Base-by-base conservation (phyloP, 306 rosid species). In the Lagenaria siceraria region DNA sequence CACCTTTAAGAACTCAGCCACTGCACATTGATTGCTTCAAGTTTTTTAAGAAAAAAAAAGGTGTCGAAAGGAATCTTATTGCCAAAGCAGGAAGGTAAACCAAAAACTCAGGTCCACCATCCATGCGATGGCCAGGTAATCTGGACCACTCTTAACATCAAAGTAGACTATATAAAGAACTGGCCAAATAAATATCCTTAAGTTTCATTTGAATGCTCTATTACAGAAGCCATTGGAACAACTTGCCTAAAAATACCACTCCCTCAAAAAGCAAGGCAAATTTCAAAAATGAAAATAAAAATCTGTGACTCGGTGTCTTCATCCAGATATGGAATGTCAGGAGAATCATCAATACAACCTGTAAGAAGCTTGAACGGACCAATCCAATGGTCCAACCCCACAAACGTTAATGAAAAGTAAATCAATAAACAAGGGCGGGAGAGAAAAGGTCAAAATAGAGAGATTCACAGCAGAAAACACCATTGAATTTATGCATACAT, bases 81-180 rank as follows among this genome's bases (percentile, higher is more conserved):
- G 6, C 14, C 1, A 69, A 69, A 42, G 75, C 12, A 69, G 55
- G 35, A 22, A 43, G 55, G 15, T 22, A 69, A 43, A 43, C 36
- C n/a, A 42, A 69, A 69, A 69, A 43, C 36, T 69, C 55, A 69
- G 75, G 75, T 43, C 75, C 75, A 43, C 51, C 74, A 38, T 66
- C 17, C 31, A 38, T 66, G 51, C 29, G 5, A 21, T 38, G 52
- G 52, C 31, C 18, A 66, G 52, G 74, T 40, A 38, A 40, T 66
- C 54, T 68, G 74, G 74, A 68, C 74, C 74, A 68, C 74, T n/a
- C 33, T 68, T 22, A 42, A 68, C 18, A 42, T 5, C n/a, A 42
- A 42, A 68, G 74, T 12, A 31, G 46, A 66, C 31, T 11, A 2
- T 33, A 68, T 6, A 42, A 42, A 42, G 52, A 42, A 68, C 12